Evolutionary conservation across 257 asterid species (phyloP).

Genomic region (Cruciata laevipes): DNA sequence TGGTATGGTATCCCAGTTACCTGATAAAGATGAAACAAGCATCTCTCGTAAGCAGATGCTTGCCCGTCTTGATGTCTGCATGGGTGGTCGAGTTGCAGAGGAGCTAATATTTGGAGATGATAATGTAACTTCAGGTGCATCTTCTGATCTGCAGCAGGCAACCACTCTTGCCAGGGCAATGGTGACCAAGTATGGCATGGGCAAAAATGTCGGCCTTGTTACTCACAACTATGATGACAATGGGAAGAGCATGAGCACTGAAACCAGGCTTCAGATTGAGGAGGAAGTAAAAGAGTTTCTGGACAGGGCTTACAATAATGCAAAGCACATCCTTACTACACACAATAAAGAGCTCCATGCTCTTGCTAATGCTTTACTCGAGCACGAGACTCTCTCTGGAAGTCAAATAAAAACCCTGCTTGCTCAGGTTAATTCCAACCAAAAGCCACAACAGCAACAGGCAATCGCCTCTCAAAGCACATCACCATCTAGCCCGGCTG

Average conservation of each 20-base stretch:
- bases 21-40: conserved; percentile 78
- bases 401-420: conserved; percentile 62
- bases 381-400: conserved; percentile 75
- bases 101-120: conserved; percentile 80
- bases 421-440: conserved; percentile 38
- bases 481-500: conserved; percentile 25
- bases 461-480: conserved; percentile 30
- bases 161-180: conserved; percentile 68
- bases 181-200: conserved; percentile 86
- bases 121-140: conserved; percentile 88
- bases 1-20: conserved; percentile 86
- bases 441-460: conserved; percentile 27
- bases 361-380: conserved; percentile 72
- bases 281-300: conserved; percentile 55
- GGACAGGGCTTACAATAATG: conserved; percentile 62
- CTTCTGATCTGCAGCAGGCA: conserved; percentile 68
- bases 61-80: conserved; percentile 69
- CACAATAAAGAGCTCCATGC: conserved; percentile 67
- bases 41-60: conserved; percentile 77
- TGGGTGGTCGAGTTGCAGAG: conserved; percentile 95
- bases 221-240: conserved; percentile 69
- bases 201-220: conserved; percentile 68
- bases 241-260: conserved; percentile 91
- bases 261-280: conserved; percentile 75
- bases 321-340: conserved; percentile 52